These are phyloP conservation scores for Phyllosticta citriasiana DNA, from an alignment of 2,329 filamentous ascomycete genomes.

Conservation along the genomic window DNA sequence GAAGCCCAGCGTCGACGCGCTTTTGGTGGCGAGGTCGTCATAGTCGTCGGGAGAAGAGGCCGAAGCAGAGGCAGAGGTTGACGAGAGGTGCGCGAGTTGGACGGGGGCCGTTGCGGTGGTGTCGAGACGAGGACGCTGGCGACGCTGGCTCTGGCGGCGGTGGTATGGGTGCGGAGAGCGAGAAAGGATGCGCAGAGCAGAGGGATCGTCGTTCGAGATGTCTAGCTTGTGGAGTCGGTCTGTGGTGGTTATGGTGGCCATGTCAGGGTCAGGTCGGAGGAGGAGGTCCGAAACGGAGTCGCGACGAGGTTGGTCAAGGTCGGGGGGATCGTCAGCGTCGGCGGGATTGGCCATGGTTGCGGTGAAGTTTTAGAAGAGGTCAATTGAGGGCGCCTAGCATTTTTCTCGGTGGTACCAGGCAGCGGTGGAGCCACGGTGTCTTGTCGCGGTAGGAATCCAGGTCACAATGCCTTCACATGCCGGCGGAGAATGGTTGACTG, in stretches of 20 bases:
- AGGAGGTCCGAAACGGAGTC: not conserved
- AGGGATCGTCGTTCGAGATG: not conserved
- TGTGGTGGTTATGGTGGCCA: not conserved
- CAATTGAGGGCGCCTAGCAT: not conserved
- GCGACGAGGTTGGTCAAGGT: not conserved
- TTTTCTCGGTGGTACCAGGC: not conserved
- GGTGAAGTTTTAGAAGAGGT: not conserved
- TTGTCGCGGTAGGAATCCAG: not conserved
- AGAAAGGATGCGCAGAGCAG: conserved; percentile 24
- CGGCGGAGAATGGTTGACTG: not conserved
- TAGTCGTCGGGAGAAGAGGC: not conserved
- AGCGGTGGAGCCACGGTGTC: conserved; percentile 2
- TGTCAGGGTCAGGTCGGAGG: not conserved
- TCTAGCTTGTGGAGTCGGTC: not conserved
- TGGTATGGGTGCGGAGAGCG: conserved; percentile 31
- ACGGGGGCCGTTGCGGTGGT: not conserved
- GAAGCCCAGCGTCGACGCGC: not conserved
- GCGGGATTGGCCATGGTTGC: not conserved
- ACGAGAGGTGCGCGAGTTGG: not conserved
- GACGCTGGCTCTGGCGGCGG: conserved; percentile 15
- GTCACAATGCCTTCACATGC: not conserved
- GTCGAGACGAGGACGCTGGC: not conserved
- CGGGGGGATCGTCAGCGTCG: conserved; percentile 6
- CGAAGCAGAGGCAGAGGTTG: not conserved
- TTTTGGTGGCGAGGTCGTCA: not conserved